Percentiles rank a stretch among this genome's conserved stretches.
These are phyloP conservation scores for Amanita phalloides DNA, from an alignment of 768 basidiomycete genomes.

Conservation along the genomic window DNA sequence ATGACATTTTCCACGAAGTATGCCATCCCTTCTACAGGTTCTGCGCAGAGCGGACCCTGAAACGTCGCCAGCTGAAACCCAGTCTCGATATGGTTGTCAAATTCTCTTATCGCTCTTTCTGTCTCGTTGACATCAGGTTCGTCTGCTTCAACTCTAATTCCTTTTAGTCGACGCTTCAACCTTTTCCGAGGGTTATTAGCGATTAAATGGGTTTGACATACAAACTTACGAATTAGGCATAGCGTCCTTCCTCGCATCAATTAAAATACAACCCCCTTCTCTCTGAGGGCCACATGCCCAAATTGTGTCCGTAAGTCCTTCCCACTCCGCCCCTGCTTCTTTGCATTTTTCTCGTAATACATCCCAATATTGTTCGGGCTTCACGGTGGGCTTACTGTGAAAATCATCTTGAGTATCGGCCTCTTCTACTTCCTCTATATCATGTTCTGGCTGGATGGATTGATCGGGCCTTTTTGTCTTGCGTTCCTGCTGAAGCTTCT, in stretches of 20 bases:
- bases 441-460: slow-evolving; percentile 12
- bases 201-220: slow-evolving; percentile 1
- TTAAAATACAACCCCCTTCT: slow-evolving; percentile 76
- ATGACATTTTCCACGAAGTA: slow-evolving; percentile 78
- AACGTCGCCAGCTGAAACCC: slow-evolving; percentile 94
- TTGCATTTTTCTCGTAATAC: slow-evolving; percentile 52
- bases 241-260: slow-evolving; percentile 53
- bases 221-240: slow-evolving; percentile 44
- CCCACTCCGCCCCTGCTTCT: slow-evolving; percentile 82
- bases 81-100: slow-evolving; percentile 78
- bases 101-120: slow-evolving; percentile 29
- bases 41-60: slow-evolving; percentile 91
- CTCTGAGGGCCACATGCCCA: slow-evolving; percentile 92
- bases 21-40: slow-evolving; percentile 88
- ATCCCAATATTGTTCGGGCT: slow-evolving; percentile 74
- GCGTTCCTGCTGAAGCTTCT: slow-evolving; percentile 43
- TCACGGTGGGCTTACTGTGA: slow-evolving; percentile 50
- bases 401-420: slow-evolving; percentile 47
- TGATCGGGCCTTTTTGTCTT: slow-evolving; percentile 18
- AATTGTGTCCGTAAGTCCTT: slow-evolving; percentile 51
- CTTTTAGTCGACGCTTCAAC: slow-evolving; percentile 39
- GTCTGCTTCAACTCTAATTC: slow-evolving; percentile 19
- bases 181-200: slow-evolving; percentile 21
- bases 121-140: slow-evolving; percentile 14
- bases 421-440: slow-evolving; percentile 21